These are phyloP conservation scores for Phytophthora pini DNA, from an alignment of 352 stramenopile genomes.

Conservation along the genomic window DNA sequence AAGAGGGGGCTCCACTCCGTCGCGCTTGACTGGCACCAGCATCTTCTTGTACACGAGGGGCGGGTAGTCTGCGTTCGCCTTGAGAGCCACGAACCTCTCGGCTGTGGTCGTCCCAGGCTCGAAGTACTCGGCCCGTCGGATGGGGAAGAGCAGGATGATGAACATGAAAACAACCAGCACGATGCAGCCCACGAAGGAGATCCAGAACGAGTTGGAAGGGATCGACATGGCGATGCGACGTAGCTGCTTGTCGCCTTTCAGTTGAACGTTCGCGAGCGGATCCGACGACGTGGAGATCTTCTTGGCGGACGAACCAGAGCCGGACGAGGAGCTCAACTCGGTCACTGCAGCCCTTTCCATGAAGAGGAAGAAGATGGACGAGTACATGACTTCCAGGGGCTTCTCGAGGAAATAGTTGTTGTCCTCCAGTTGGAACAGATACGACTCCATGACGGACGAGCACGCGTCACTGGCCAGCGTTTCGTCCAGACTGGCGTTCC, in stretches of 20 bases:
- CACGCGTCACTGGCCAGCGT: slow-evolving; percentile 32
- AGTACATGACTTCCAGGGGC: slow-evolving; percentile 55
- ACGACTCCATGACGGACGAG: slow-evolving; percentile 56
- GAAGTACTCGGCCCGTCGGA: slow-evolving; percentile 37
- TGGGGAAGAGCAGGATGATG: slow-evolving; percentile 39
- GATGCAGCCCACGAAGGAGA: slow-evolving; percentile 36
- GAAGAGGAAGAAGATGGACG: slow-evolving; percentile 52
- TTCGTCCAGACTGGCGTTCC: slow-evolving; percentile 30
- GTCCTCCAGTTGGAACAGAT: slow-evolving; percentile 41
- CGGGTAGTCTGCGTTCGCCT: slow-evolving; percentile 30
- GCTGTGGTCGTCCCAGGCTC: slow-evolving; percentile 31
- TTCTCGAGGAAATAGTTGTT: slow-evolving; percentile 52
- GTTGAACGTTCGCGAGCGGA: slow-evolving; percentile 32
- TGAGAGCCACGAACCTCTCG: slow-evolving; percentile 36
- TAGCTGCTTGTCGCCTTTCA: slow-evolving; percentile 46
- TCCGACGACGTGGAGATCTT: slow-evolving; percentile 15
- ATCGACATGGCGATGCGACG: slow-evolving; percentile 41
- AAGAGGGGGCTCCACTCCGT: background rate
- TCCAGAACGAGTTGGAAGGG: slow-evolving; percentile 38
- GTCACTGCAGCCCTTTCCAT: slow-evolving; percentile 46
- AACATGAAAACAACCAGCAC: slow-evolving; percentile 30
- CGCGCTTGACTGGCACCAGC: slow-evolving; percentile 17
- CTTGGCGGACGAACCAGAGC: slow-evolving; percentile 12
- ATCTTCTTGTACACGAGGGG: slow-evolving; percentile 38
- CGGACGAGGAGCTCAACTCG: slow-evolving; percentile 28